Base-by-base conservation (phyloP, 2,329 filamentous ascomycete genomes). In the Chaetomium sp. region DNA sequence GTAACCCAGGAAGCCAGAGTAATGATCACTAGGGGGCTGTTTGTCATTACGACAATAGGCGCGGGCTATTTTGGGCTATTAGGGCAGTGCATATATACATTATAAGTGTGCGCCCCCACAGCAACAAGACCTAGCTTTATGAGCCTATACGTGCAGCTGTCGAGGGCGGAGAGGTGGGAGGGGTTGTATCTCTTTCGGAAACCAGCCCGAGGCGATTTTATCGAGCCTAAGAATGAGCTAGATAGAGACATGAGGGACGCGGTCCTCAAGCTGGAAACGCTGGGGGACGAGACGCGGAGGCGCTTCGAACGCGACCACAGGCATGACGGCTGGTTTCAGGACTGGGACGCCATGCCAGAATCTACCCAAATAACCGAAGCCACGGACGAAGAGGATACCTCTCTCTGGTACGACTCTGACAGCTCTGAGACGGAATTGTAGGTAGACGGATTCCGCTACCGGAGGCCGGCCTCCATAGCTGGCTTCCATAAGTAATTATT, bases 141-240 rank as follows among this genome's bases (percentile, higher is more conserved):
- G 62, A 68, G 65, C 62, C 60, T 67, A 12, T 68, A 68, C 60
- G 65, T 68, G 21, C 62, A 68, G 55, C 61, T 68, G 25, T 68
- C 64, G 38, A 61, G 66, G 54, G 63, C 57, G 27, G 6, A 59
- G 42, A 49, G 57, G 3, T 59, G 42, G 57, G 27, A 50, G 1
- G 57, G 42, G 42, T 42, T 59, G 42, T 25, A 59, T 33, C 42
- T 49, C n/a, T 59, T 59, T 31, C 57, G 57, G 45, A 49, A 49
- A 50, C 57, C 57, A 13, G 57, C 16, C 23, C 57, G 54, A 19
- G 19, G 50, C 35, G 66, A 68, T 49, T 68, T 63, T 42, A 68
- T 68, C 64, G 64, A 68, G 56, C 64, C 66, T 25, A 68, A 63
- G 59, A 68, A 68, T 23, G 57, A 62, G 53, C 54, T 66, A 8